These are phyloP conservation scores for Beta macrorhiza DNA, from an alignment of 179 eudicot genomes.

Conservation along the genomic window DNA sequence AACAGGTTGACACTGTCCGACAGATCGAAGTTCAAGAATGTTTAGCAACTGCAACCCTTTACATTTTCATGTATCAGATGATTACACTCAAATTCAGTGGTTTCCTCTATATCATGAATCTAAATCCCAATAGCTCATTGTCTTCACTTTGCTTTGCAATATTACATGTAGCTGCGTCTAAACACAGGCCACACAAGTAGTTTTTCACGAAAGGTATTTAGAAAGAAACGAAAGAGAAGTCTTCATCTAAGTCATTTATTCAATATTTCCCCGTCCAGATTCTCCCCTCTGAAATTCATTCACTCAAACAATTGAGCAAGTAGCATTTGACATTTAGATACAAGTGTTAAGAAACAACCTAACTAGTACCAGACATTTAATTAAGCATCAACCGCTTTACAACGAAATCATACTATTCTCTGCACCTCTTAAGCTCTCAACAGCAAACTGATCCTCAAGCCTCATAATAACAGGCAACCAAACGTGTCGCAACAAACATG, in stretches of 20 bases:
- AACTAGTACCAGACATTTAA: background rate
- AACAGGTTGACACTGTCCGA: background rate
- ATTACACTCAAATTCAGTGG: background rate
- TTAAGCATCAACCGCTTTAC: background rate
- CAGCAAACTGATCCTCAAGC: background rate
- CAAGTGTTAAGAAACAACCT: background rate
- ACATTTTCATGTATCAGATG: background rate
- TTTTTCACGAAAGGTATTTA: background rate
- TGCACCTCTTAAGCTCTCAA: background rate
- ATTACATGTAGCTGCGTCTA: background rate
- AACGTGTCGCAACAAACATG: background rate
- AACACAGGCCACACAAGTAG: background rate
- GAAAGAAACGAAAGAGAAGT: background rate
- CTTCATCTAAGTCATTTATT: background rate
- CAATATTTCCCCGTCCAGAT: background rate
- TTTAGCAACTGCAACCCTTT: background rate
- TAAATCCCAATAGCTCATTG: background rate
- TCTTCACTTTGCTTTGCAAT: background rate
- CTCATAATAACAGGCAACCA: background rate
- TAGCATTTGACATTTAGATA: background rate
- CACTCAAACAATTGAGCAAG: background rate
- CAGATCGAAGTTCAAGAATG: background rate
- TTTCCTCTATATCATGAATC: background rate
- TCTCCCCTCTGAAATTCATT: background rate
- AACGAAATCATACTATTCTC: background rate